Base-by-base conservation (phyloP, 2,329 filamentous ascomycete species). In the Aspergillus ochraceus region DNA sequence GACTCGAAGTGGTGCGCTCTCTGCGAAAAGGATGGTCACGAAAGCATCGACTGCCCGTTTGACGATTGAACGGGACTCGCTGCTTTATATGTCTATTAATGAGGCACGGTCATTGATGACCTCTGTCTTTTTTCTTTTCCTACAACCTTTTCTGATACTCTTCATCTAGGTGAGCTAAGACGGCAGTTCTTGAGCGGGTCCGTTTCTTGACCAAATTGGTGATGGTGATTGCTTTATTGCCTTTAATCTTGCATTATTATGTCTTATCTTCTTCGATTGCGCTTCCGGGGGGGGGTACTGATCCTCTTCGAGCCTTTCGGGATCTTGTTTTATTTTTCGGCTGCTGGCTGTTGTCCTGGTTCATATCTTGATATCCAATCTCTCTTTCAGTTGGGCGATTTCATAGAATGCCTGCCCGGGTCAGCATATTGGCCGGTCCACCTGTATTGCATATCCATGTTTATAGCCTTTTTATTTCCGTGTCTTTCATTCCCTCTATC, bases 1-100 rank as follows among this genome's bases (percentile, higher is more conserved):
- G 86, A 88, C 57, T 86, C 89, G 63, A 97, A 97, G 79, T 99
- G 95, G 95, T 99, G 95, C 77, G 95, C 95, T 17, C 82, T 98
- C 49, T 99, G 95, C 74, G 95, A 99, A 81, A 87, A 91, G 63
- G 95, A 99, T 71, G 95, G 95, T 14, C 95, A 99, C 74, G 91
- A 97, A 76, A 97, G 94, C 71, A 93, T 96, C 62, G 92, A 96
- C 76, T 97, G 93, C 77, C 92, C 93, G 12, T 90, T 96, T 76
- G 93, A 97, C 78, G 92, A 96, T 75, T 79, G 67, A 74, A 50
- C 30, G 57, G 32, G 12, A 22, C 42, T 46, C 42, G n/a, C n/a
- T 46, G 9, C 10, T 24, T 24, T 20, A 2, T 24, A 47, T 47
- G 10, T 24, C 45, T 22, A 24, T 47, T 42, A 5, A 42, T 42